A percentile compares a stretch with the other conserved stretches of the same genome.
Evolutionary conservation across 2,329 filamentous ascomycete genomes (phyloP).

Genomic region (Penicillium sumatraense): DNA sequence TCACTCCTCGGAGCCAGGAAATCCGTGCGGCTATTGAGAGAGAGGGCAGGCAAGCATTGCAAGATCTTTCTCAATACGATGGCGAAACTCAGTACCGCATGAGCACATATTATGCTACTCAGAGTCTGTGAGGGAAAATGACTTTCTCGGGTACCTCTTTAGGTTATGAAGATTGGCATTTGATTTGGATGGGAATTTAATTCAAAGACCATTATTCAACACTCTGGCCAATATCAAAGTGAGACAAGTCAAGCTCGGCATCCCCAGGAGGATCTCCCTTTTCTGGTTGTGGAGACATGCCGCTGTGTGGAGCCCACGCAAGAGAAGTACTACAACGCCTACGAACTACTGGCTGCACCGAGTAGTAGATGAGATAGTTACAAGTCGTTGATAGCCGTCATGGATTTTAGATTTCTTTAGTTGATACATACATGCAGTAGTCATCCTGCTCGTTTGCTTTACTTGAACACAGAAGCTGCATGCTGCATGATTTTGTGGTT

Average conservation of each 20-base stretch:
- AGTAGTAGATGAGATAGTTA: not conserved
- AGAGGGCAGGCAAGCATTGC: conserved; percentile 58
- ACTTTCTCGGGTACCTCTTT: not conserved
- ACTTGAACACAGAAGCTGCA: too few relatives aligned
- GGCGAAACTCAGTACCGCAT: conserved; percentile 63
- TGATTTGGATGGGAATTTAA: not conserved
- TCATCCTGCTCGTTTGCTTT: not conserved
- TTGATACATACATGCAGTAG: too few relatives aligned
- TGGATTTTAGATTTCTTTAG: not conserved
- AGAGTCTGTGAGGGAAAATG: conserved; percentile 15
- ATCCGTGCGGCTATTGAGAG: conserved; percentile 57
- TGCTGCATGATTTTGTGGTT: too few relatives aligned
- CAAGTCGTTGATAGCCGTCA: not conserved
- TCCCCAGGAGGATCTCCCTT: not conserved
- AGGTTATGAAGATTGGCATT: not conserved
- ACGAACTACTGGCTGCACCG: too few relatives aligned
- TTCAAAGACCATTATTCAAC: not conserved
- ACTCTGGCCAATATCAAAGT: conserved; percentile 4
- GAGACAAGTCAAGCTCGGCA: conserved; percentile 8
- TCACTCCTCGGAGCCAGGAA: conserved; percentile 55
- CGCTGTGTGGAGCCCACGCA: conserved; percentile 3
- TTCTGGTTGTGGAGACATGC: conserved; percentile 3
- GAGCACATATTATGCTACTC: conserved; percentile 55
- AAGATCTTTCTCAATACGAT: conserved; percentile 57
- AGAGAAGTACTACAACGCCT: too few relatives aligned